Evolutionary conservation across 164 flowering plant genomes (phyloP).

Genomic region (Hamamelis virginiana): DNA sequence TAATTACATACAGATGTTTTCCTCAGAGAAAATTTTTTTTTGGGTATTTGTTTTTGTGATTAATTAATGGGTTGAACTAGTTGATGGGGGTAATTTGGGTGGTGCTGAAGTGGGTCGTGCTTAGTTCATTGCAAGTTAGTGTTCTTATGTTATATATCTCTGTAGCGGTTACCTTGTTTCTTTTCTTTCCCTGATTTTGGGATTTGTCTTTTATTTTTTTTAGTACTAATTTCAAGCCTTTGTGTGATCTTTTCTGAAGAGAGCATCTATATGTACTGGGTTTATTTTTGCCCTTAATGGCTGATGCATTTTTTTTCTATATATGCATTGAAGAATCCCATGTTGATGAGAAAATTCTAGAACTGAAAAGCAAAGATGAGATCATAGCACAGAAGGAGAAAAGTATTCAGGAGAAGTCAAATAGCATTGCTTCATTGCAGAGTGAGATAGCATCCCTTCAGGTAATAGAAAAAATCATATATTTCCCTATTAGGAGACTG

Average conservation of each 20-base stretch:
- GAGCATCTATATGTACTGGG: not conserved
- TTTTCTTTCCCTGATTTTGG: too few relatives aligned
- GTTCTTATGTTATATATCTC: not conserved
- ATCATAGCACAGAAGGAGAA: slow-evolving; percentile 52
- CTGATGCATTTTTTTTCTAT: not conserved
- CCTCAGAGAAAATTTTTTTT: not conserved
- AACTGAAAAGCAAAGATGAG: slow-evolving; percentile 64
- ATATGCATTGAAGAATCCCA: slow-evolving; percentile 40
- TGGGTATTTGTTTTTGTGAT: not conserved
- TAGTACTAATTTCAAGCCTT: not conserved
- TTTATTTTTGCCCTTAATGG: not conserved
- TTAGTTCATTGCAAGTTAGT: not conserved
- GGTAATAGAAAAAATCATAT: slow-evolving; percentile 26
- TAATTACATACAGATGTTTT: too few relatives aligned
- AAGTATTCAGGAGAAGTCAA: slow-evolving; percentile 50
- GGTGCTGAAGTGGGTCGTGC: not conserved
- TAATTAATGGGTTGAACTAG: not conserved
- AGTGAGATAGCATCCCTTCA: slow-evolving; percentile 45
- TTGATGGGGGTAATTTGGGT: too few relatives aligned
- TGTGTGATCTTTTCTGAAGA: not conserved
- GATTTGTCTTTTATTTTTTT: not conserved
- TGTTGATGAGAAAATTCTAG: slow-evolving; percentile 49
- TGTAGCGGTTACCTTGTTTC: too few relatives aligned
- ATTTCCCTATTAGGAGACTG: not conserved
- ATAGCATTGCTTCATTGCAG: slow-evolving; percentile 48